Conservation (phyloP, 331 rosid genomes). For the Quercus lobata region DNA sequence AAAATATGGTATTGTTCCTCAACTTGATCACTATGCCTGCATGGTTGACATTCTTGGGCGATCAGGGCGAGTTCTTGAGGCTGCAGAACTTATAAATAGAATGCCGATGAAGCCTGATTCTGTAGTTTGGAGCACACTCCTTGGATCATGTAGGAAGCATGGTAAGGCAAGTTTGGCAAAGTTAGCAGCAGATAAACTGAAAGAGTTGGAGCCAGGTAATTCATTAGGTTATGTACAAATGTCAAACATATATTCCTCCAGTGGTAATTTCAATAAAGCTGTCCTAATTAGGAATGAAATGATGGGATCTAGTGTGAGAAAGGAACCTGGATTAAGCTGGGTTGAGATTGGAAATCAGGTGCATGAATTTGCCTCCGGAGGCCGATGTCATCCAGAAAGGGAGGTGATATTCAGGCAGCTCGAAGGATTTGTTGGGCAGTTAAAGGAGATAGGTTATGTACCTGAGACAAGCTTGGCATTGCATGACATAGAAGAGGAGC, state of each 20-base stretch:
- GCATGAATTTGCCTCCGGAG: conserved; percentile 83
- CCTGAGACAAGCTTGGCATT: conserved; percentile 65
- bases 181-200: conserved; percentile 64
- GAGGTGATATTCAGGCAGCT: conserved; percentile 40
- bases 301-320: conserved; percentile 65
- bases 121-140: conserved; percentile 86
- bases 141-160: conserved; percentile 87
- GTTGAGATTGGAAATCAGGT: conserved; percentile 66
- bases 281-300: conserved; percentile 61
- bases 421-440: conserved; percentile 51
- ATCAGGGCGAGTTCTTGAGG: conserved; percentile 67
- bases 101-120: conserved; percentile 90
- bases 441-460: conserved; percentile 73
- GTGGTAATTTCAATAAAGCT: conserved; percentile 65
- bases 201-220: conserved; percentile 54
- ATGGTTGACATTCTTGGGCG: conserved; percentile 91
- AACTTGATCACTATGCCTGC: conserved; percentile 80
- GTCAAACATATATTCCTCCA: conserved; percentile 67
- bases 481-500: conserved; percentile 70
- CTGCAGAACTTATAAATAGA: conserved; percentile 46
- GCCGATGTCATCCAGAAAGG: conserved; percentile 50
- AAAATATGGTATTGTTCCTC: conserved; percentile 46
- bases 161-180: conserved; percentile 61
- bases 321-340: conserved; percentile 92
- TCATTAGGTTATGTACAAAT: conserved; percentile 79